Base-by-base conservation (phyloP, 208 protist genomes). In the Tritrichomonas musculus region DNA sequence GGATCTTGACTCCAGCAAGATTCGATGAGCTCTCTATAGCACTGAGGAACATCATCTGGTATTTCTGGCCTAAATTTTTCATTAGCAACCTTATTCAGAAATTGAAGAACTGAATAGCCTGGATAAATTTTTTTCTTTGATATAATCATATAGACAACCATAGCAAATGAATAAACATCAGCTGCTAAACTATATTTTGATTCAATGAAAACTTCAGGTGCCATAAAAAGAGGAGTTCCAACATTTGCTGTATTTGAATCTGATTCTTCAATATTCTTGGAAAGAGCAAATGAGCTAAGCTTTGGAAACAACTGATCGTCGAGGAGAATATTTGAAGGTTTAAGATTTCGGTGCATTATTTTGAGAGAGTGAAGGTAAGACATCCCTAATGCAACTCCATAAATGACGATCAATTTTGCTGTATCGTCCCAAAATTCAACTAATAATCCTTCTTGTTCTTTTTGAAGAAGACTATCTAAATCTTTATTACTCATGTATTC, bases 311-410 rank as follows among this genome's bases (percentile, higher is more conserved):
- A 17, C 41, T 92, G 27, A 27, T 92, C 49, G 66, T 92, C 50
- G 22, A 96, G 80, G 0, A 95, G 64, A n/a, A 96, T 36, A 69
- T 96, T 96, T n/a, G n/a, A n/a, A n/a, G n/a, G n/a, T n/a, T n/a
- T n/a, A n/a, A n/a, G n/a, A n/a, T n/a, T n/a, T n/a, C n/a, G n/a
- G n/a, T n/a, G n/a, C n/a, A n/a, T n/a, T n/a, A n/a, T n/a, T n/a
- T n/a, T n/a, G n/a, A n/a, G n/a, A n/a, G n/a, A n/a, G n/a, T n/a
- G n/a, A n/a, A n/a, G n/a, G n/a, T n/a, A n/a, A n/a, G n/a, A n/a
- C n/a, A n/a, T n/a, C n/a, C n/a, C n/a, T n/a, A n/a, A n/a, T n/a
- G n/a, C n/a, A n/a, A n/a, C n/a, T n/a, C n/a, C n/a, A n/a, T n/a
- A n/a, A n/a, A n/a, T n/a, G n/a, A n/a, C n/a, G n/a, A n/a, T n/a